Conservation (phyloP, 2,329 filamentous ascomycete species). For the Aureobasidium sp. region DNA sequence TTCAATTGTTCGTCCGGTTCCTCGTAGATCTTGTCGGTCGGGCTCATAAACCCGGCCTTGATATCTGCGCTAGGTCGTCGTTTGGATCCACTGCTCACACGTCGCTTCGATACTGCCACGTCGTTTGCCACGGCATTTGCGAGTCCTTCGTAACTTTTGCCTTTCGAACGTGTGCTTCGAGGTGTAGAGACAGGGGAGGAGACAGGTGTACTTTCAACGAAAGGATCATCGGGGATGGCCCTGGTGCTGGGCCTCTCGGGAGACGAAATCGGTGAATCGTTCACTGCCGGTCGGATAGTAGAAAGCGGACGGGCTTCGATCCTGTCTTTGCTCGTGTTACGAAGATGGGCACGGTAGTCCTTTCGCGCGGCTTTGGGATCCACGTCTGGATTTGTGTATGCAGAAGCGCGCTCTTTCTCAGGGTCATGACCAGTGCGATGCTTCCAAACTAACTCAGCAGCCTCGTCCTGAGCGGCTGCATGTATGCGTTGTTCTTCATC, state of each 20-base stretch:
- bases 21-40: slow-evolving; percentile 79
- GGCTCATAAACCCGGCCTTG: slow-evolving; percentile 58
- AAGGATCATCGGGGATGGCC: neutral
- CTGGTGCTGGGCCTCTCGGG: neutral
- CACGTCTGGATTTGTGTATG: slow-evolving; percentile 29
- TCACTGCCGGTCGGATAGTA: neutral
- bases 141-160: slow-evolving; percentile 31
- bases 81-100: slow-evolving; percentile 59
- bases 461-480: slow-evolving; percentile 66
- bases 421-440: slow-evolving; percentile 64
- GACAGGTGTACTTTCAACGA: neutral
- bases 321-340: slow-evolving; percentile 31
- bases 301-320: slow-evolving; percentile 13
- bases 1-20: slow-evolving; percentile 56
- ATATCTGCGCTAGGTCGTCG: slow-evolving; percentile 60
- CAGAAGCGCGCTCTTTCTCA: slow-evolving; percentile 48
- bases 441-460: slow-evolving; percentile 70
- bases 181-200: neutral
- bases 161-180: slow-evolving; percentile 17
- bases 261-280: neutral
- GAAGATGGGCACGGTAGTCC: slow-evolving; percentile 59
- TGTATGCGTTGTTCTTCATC: slow-evolving; percentile 59
- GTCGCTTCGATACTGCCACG: slow-evolving; percentile 32
- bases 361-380: slow-evolving; percentile 29
- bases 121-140: slow-evolving; percentile 30